Evolutionary conservation across 352 stramenopile species (phyloP).

Genomic region (Phytophthora cryptogea): DNA sequence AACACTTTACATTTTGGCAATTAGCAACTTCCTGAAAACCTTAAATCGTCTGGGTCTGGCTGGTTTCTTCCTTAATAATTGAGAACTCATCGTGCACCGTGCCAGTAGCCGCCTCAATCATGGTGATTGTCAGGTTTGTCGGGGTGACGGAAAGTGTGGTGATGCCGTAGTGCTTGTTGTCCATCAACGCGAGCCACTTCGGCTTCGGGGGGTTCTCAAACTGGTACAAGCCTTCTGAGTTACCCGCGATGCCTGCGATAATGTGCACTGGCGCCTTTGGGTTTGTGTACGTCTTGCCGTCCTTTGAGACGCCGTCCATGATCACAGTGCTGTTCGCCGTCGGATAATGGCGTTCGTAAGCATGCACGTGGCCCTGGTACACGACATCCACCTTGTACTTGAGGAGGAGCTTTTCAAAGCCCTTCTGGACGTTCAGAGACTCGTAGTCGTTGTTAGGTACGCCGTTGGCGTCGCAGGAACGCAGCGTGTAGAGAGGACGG

Average conservation of each 20-base stretch:
- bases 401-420: conserved; percentile 59
- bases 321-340: conserved; percentile 39
- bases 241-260: conserved; percentile 48
- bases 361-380: conserved; percentile 52
- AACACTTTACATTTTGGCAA: conserved; percentile 1
- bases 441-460: conserved; percentile 37
- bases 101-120: conserved; percentile 30
- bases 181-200: conserved; percentile 39
- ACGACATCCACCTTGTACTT: conserved; percentile 63
- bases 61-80: conserved; percentile 36
- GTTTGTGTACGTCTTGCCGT: conserved; percentile 46
- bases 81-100: conserved; percentile 44
- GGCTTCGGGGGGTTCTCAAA: conserved; percentile 23
- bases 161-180: conserved; percentile 48
- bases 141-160: conserved; percentile 34
- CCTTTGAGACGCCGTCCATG: conserved; percentile 46
- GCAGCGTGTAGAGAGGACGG: conserved; percentile 52
- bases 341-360: conserved; percentile 55
- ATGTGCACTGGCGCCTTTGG: conserved; percentile 56
- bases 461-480: conserved; percentile 36
- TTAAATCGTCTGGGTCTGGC: conserved; percentile 7
- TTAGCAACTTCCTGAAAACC: not conserved
- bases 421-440: conserved; percentile 44
- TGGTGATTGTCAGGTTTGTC: conserved; percentile 38
- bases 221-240: conserved; percentile 39